A percentile compares a stretch with the other conserved stretches of the same genome.
Conservation (phyloP, 805 yeast genomes). For the Saccharomycopsis sp. region DNA sequence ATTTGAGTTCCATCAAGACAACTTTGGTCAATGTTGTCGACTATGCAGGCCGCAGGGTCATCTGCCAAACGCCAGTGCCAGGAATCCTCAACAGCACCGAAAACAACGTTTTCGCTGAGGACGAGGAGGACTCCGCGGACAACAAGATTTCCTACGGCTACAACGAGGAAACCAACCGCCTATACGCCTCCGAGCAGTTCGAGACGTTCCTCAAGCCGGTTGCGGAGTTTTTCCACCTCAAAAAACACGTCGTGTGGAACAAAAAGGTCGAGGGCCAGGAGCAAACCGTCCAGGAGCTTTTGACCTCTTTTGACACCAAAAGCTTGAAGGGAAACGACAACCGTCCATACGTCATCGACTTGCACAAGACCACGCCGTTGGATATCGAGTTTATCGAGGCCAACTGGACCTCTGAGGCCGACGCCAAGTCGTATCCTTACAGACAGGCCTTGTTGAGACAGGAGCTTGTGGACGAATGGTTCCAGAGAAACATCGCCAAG, state of each 20-base stretch:
- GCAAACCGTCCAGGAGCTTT: conserved; percentile 39
- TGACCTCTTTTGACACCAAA: conserved; percentile 72
- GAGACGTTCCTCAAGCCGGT: conserved; percentile 49
- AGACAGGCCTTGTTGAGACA: conserved; percentile 70
- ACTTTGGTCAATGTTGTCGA: conserved; percentile 83
- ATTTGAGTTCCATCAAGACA: conserved; percentile 55
- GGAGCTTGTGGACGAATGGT: conserved; percentile 91
- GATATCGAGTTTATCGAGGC: conserved; percentile 71
- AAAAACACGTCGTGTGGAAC: conserved; percentile 53
- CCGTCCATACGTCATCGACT: conserved; percentile 75
- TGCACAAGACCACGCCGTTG: conserved; percentile 76
- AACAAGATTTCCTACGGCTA: conserved; percentile 68
- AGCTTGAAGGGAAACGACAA: conserved; percentile 84
- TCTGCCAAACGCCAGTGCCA: conserved; percentile 95
- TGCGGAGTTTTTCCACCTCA: conserved; percentile 72
- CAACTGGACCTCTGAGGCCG: conserved; percentile 37
- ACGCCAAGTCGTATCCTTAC: conserved; percentile 66
- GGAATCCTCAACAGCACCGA: conserved; percentile 55
- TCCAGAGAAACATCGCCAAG: conserved; percentile 58
- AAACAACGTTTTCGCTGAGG: conserved; percentile 35
- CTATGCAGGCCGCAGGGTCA: conserved; percentile 78
- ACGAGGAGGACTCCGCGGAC: conserved; percentile 29
- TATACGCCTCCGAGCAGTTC: conserved; percentile 48
- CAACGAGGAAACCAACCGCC: conserved; percentile 48
- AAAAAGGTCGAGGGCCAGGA: conserved; percentile 31